phyloP scores from a whole-genome alignment of 306 rosid genomes.

The Senna tora region DNA sequence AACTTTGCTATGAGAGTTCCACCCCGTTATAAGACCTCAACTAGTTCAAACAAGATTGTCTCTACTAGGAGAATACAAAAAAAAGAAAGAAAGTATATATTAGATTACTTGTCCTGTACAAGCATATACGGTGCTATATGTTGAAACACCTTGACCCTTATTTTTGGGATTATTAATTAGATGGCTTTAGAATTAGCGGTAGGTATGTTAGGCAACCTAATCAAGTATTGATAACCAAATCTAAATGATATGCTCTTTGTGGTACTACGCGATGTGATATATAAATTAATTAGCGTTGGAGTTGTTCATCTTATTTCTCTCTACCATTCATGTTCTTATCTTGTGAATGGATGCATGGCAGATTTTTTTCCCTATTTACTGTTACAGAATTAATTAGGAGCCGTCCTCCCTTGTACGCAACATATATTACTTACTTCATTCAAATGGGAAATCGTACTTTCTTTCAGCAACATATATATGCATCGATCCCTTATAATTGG shows the following conservation, averaged over 20 bases:
- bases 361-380: too few species aligned
- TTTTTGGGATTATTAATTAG: background rate
- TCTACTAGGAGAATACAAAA: too few species aligned
- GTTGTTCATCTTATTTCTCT: constrained; percentile 27
- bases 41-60: too few species aligned
- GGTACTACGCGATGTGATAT: constrained; percentile 13
- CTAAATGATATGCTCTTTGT: background rate
- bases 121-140: background rate
- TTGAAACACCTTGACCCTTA: background rate
- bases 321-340: background rate
- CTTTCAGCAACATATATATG: background rate
- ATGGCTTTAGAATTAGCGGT: background rate
- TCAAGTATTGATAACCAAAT: background rate
- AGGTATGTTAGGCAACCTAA: constrained; percentile 43
- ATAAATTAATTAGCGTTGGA: constrained; percentile 15
- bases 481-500: background rate
- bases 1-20: too few species aligned
- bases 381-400: too few species aligned
- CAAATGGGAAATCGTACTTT: background rate
- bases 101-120: too few species aligned
- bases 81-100: too few species aligned
- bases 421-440: background rate
- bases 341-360: background rate
- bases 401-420: too few species aligned
- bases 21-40: too few species aligned